phyloP scores from a whole-genome alignment of 805 yeast species.

The Hanseniaspora occidentalis region DNA sequence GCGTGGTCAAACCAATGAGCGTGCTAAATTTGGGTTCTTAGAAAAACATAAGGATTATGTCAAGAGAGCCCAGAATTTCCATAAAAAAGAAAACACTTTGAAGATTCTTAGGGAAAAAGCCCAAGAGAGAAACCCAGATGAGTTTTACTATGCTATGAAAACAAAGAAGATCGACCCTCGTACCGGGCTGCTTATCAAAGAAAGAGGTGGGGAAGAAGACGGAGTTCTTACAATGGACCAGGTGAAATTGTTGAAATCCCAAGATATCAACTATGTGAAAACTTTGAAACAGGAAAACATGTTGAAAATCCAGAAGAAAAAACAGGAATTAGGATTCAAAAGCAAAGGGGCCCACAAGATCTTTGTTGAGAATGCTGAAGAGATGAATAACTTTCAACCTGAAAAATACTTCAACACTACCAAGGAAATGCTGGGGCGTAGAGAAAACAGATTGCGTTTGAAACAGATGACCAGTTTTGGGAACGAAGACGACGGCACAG shows the following conservation, averaged over 20 bases:
- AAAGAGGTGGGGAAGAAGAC: constrained; percentile 38
- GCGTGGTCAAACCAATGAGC: constrained; percentile 70
- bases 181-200: constrained; percentile 50
- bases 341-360: constrained; percentile 72
- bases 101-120: constrained; percentile 67
- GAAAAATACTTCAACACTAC: constrained; percentile 63
- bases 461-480: constrained; percentile 37
- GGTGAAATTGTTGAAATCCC: constrained; percentile 73
- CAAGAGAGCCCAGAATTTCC: constrained; percentile 56
- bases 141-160: constrained; percentile 91
- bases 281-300: constrained; percentile 62
- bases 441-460: constrained; percentile 59
- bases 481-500: constrained; percentile 9
- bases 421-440: constrained; percentile 41
- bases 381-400: constrained; percentile 47
- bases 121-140: constrained; percentile 75
- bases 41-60: constrained; percentile 87
- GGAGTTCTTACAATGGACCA: constrained; percentile 52
- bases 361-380: constrained; percentile 56
- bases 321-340: constrained; percentile 34
- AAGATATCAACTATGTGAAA: constrained; percentile 77
- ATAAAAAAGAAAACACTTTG: constrained; percentile 44
- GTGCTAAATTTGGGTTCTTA: constrained; percentile 69
- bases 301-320: constrained; percentile 43
- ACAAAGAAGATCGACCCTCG: constrained; percentile 49